Evolutionary conservation across 2,329 filamentous ascomycete genomes (phyloP).

Genomic region (Salinomyces thailandicus): DNA sequence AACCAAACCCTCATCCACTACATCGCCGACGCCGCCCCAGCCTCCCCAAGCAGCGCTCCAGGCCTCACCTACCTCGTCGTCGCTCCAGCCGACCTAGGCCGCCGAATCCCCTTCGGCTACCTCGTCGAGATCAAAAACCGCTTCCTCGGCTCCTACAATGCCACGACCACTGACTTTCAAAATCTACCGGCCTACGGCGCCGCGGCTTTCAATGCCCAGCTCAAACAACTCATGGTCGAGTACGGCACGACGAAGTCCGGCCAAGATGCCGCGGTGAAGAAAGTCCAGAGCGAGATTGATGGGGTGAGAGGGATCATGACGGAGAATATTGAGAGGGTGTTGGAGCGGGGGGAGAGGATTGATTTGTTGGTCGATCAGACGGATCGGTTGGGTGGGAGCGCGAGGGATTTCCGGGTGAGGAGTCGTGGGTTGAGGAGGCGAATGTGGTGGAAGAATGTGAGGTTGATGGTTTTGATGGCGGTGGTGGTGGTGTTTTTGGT

Average conservation of each 20-base stretch:
- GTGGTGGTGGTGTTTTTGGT: conserved; percentile 63
- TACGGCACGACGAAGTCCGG: conserved; percentile 70
- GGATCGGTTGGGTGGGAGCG: conserved; percentile 76
- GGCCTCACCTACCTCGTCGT: conserved; percentile 89
- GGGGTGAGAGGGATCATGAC: conserved; percentile 89
- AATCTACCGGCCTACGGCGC: conserved; percentile 82
- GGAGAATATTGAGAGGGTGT: conserved; percentile 78
- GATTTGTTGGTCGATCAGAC: conserved; percentile 95
- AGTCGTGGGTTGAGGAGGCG: conserved; percentile 75
- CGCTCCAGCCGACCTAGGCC: conserved; percentile 67
- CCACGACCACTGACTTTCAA: conserved; percentile 58
- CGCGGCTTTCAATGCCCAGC: conserved; percentile 70
- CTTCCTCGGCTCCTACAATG: conserved; percentile 63
- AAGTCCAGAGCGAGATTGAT: conserved; percentile 82
- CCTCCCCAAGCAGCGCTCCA: conserved; percentile 39
- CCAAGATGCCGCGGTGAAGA: conserved; percentile 69
- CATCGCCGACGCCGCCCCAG: conserved; percentile 58
- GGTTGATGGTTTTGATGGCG: conserved; percentile 71
- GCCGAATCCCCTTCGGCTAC: conserved; percentile 86
- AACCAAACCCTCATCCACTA: conserved; percentile 91
- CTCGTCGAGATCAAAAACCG: conserved; percentile 81
- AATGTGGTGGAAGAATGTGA: conserved; percentile 99
- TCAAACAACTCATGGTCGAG: conserved; percentile 69
- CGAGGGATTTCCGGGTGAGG: conserved; percentile 79
- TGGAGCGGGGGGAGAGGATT: conserved; percentile 85